Percentiles rank a stretch among this genome's conserved stretches.
Conservation (phyloP, 495 filamentous ascomycete species). For the Penicillium pancosmium region DNA sequence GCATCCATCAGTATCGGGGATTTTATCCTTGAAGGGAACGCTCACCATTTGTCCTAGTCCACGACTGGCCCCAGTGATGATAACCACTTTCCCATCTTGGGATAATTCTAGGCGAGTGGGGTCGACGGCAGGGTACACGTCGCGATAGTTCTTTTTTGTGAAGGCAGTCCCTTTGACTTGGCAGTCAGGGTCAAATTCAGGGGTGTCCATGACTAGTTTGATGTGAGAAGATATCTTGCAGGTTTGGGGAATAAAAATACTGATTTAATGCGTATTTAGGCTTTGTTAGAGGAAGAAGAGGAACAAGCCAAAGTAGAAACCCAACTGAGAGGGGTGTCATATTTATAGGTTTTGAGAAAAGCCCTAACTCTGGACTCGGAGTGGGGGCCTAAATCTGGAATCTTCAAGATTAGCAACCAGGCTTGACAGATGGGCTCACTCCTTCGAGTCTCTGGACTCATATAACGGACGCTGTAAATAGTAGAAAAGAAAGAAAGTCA, state of each 20-base stretch:
- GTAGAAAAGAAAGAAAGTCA: no score
- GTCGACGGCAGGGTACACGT: conserved; percentile 40
- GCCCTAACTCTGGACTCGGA: background rate
- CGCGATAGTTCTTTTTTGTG: conserved; percentile 24
- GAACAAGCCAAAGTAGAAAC: background rate
- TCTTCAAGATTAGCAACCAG: no score
- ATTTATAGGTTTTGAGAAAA: conserved; percentile 3
- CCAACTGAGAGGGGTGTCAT: background rate
- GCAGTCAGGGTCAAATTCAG: conserved; percentile 6
- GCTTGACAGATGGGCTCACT: no score
- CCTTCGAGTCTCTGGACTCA: no score
- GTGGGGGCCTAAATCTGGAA: conserved; percentile 1
- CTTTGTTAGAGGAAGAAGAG: background rate
- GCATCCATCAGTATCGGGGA: background rate
- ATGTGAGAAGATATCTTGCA: background rate
- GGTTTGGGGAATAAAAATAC: background rate
- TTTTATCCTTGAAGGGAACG: background rate
- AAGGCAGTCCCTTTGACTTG: conserved; percentile 28
- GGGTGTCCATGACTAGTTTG: conserved; percentile 7
- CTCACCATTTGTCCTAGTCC: conserved; percentile 34
- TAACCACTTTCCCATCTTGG: conserved; percentile 36
- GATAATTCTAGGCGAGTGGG: conserved; percentile 34
- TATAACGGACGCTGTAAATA: no score
- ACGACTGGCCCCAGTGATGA: conserved; percentile 42
- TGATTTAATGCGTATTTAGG: background rate